These are phyloP conservation scores for Wickerhamiella siamensis DNA, from an alignment of 805 yeast species.

Conservation along the genomic window DNA sequence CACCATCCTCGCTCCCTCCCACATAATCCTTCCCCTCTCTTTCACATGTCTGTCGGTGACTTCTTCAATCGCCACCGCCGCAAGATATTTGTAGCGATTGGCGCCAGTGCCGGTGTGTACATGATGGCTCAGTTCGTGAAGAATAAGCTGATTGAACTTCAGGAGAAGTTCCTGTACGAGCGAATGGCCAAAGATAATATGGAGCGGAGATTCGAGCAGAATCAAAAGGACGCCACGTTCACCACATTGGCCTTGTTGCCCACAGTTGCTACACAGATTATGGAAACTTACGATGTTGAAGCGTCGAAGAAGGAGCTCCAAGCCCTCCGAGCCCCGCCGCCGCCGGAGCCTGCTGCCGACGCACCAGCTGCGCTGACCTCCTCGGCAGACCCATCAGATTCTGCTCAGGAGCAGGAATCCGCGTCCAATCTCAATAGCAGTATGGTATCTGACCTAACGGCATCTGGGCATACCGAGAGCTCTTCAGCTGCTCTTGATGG, in stretches of 20 bases:
- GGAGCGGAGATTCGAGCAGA: constrained; percentile 72
- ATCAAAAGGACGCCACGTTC: constrained; percentile 77
- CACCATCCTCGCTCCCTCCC: not conserved
- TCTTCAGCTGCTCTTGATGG: constrained; percentile 6
- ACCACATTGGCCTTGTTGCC: constrained; percentile 76
- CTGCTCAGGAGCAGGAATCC: not conserved
- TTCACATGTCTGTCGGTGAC: constrained; percentile 21
- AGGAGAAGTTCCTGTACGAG: constrained; percentile 39
- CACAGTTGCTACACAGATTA: constrained; percentile 50
- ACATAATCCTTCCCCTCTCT: constrained; percentile 22
- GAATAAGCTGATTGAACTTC: constrained; percentile 35
- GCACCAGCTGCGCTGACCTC: not conserved
- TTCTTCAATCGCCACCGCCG: constrained; percentile 33
- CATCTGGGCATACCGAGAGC: constrained; percentile 7
- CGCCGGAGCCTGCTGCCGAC: not conserved
- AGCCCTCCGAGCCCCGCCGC: constrained; percentile 32
- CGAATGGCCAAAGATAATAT: constrained; percentile 52
- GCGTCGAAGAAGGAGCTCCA: constrained; percentile 55
- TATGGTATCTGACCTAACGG: constrained; percentile 3
- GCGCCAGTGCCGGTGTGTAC: constrained; percentile 33
- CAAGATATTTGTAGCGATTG: constrained; percentile 31
- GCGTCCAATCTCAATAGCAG: not conserved
- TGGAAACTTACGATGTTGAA: constrained; percentile 54
- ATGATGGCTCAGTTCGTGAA: constrained; percentile 32
- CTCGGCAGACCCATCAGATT: constrained; percentile 6